These are phyloP conservation scores for Suillus variegatus DNA, from an alignment of 768 basidiomycete genomes.

Conservation along the genomic window DNA sequence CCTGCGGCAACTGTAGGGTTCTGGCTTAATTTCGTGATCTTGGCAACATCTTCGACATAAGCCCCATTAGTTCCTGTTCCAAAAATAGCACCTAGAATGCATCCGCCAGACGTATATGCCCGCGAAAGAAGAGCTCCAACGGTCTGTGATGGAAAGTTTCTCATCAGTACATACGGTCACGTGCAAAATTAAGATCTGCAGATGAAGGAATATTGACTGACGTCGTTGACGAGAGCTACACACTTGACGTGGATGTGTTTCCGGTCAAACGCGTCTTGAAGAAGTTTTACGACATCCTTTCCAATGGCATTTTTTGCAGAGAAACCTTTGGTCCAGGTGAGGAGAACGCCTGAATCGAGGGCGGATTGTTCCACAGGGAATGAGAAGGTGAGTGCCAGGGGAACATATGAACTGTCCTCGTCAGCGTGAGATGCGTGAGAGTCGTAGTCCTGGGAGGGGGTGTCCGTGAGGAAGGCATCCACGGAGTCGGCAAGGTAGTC, in stretches of 20 bases:
- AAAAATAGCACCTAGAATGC: conserved; percentile 88
- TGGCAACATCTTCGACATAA: conserved; percentile 86
- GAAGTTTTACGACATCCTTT: conserved; percentile 83
- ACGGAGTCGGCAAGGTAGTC: conserved; percentile 98
- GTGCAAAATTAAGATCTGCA: conserved; percentile 9
- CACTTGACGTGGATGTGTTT: conserved; percentile 92
- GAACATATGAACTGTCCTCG: conserved; percentile 46
- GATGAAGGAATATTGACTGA: conserved; percentile 38
- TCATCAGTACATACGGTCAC: conserved; percentile 13
- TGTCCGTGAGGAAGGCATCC: conserved; percentile 83
- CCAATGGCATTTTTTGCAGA: conserved; percentile 88
- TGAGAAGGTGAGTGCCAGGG: conserved; percentile 93
- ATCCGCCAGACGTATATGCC: conserved; percentile 92
- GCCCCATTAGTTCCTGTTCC: conserved; percentile 99
- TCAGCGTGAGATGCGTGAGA: conserved; percentile 15
- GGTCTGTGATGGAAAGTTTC: conserved; percentile 53
- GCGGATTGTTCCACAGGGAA: conserved; percentile 98
- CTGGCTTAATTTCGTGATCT: conserved; percentile 82
- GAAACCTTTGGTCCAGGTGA: conserved; percentile 97
- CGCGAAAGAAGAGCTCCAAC: conserved; percentile 93
- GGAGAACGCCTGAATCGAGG: conserved; percentile 82
- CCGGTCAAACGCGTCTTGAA: conserved; percentile 90
- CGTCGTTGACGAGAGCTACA: conserved; percentile 93
- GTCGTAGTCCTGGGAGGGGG: conserved; percentile 26
- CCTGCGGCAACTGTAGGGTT: conserved; percentile 57